phyloP scores from a whole-genome alignment of 371 early-diverging fungal species.

The Lichtheimia ornata region DNA sequence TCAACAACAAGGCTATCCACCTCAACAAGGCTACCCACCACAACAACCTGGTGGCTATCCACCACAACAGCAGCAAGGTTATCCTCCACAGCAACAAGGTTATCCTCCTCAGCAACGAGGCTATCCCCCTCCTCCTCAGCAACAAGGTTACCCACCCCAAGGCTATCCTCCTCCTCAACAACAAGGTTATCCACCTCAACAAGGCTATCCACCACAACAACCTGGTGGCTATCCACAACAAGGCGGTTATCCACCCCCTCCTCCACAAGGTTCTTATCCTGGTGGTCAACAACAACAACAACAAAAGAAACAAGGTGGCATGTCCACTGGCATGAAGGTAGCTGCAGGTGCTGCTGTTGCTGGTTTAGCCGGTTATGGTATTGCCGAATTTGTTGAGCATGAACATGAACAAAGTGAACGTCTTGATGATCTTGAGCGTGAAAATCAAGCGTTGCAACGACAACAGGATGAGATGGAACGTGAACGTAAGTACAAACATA shows the following conservation, averaged over 20 bases:
- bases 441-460: constrained; percentile 14
- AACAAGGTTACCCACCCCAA: neutral
- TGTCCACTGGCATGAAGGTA: constrained; percentile 45
- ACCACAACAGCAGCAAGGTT: constrained; percentile 15
- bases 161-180: constrained; percentile 2
- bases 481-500: constrained; percentile 22
- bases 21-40: constrained; percentile 12
- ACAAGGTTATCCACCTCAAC: constrained; percentile 8
- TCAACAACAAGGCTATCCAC: constrained; percentile 11
- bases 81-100: constrained; percentile 14
- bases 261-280: constrained; percentile 12
- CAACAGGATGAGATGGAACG: constrained; percentile 12
- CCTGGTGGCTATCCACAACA: constrained; percentile 10
- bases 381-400: constrained; percentile 44
- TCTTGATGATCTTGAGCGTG: constrained; percentile 15
- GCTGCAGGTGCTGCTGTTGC: constrained; percentile 45
- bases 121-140: constrained; percentile 11
- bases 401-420: constrained; percentile 37
- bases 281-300: constrained; percentile 9
- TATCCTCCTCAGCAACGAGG: constrained; percentile 15
- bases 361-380: constrained; percentile 41
- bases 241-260: constrained; percentile 8
- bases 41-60: constrained; percentile 12
- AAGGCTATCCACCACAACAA: constrained; percentile 8
- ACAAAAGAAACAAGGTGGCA: constrained; percentile 16